Percentiles rank a stretch among this genome's conserved stretches.
phyloP scores from a whole-genome alignment of 2,329 filamentous ascomycete species.

The Lachnellula occidentalis region DNA sequence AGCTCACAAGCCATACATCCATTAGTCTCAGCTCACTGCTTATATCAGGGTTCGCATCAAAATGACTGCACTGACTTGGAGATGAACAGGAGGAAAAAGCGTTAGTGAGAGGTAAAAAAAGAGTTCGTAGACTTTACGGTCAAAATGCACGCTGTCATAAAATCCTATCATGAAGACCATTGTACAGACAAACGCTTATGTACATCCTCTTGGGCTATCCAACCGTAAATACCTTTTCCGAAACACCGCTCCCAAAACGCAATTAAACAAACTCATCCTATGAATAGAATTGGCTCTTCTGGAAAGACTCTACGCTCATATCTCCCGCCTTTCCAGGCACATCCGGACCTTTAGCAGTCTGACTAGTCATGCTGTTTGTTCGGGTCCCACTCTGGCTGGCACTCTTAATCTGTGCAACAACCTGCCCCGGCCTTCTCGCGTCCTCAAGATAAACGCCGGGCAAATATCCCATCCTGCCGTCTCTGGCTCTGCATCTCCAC shows the following conservation, averaged over 20 bases:
- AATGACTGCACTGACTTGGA: neutral
- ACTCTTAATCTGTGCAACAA: conserved; percentile 30
- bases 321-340: conserved; percentile 57
- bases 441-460: conserved; percentile 88
- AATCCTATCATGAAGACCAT: neutral
- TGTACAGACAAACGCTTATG: neutral
- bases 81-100: neutral
- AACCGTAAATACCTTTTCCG: neutral
- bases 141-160: neutral
- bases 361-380: conserved; percentile 35
- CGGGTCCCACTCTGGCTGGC: conserved; percentile 42
- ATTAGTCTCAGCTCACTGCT: no score
- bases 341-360: conserved; percentile 39
- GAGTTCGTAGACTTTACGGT: neutral
- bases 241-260: neutral
- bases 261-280: conserved; percentile 29
- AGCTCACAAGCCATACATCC: no score
- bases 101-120: neutral
- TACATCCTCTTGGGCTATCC: neutral
- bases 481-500: conserved; percentile 91
- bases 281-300: conserved; percentile 64
- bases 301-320: conserved; percentile 63
- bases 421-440: conserved; percentile 46
- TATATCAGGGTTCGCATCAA: neutral
- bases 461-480: conserved; percentile 86